A percentile compares a stretch with the other conserved stretches of the same genome.
Conservation (phyloP, 352 stramenopile species). For the Globisporangium alternatum region DNA sequence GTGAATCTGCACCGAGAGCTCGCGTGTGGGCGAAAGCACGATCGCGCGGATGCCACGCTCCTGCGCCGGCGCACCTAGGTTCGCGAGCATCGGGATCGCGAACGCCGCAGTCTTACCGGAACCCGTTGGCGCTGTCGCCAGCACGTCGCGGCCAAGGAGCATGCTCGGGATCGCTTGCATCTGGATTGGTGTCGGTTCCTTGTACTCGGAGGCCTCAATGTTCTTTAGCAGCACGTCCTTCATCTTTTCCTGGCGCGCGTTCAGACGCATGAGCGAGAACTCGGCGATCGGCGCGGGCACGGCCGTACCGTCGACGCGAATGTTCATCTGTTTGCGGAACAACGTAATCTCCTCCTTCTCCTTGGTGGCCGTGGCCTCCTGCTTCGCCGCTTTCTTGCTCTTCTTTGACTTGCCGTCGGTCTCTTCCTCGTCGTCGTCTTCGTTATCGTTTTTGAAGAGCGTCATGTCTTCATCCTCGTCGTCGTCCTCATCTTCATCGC, state of each 20-base stretch:
- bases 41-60: slow-evolving; percentile 86
- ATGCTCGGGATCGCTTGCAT: slow-evolving; percentile 96
- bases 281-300: slow-evolving; percentile 73
- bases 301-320: slow-evolving; percentile 63
- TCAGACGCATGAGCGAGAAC: slow-evolving; percentile 70
- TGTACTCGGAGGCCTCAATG: slow-evolving; percentile 92
- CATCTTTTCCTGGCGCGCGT: slow-evolving; percentile 40
- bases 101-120: slow-evolving; percentile 98
- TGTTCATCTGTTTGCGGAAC: slow-evolving; percentile 80
- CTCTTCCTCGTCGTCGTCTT: slow-evolving; percentile 18
- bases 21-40: slow-evolving; percentile 95
- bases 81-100: slow-evolving; percentile 92
- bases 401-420: slow-evolving; percentile 9
- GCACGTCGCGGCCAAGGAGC: slow-evolving; percentile 89
- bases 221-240: slow-evolving; percentile 70
- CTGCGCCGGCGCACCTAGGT: slow-evolving; percentile 53
- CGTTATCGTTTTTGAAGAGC: slow-evolving; percentile 51
- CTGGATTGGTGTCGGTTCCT: slow-evolving; percentile 98
- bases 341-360: slow-evolving; percentile 49
- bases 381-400: slow-evolving; percentile 22
- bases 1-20: slow-evolving; percentile 97
- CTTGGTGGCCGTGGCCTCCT: slow-evolving; percentile 16
- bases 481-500: slow-evolving; percentile 19
- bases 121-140: slow-evolving; percentile 96
- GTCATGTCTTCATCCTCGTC: slow-evolving; percentile 36